Evolutionary conservation across 352 stramenopile genomes (phyloP).

Genomic region (Globisporangium heterothallicum): DNA sequence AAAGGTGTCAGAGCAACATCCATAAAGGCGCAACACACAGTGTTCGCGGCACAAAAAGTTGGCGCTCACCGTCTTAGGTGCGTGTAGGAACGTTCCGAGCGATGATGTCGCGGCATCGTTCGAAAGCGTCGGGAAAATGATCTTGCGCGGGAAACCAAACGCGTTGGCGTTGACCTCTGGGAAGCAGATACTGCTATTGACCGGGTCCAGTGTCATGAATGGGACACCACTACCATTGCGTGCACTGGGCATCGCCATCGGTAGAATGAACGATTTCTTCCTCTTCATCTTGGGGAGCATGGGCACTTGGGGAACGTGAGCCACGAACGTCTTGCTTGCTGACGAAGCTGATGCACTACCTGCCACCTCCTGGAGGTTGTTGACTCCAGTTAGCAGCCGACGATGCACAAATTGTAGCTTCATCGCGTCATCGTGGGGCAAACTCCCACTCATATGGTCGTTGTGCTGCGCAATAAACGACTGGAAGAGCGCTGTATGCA

Average conservation of each 20-base stretch:
- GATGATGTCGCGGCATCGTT: slow-evolving; percentile 25
- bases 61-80: slow-evolving; percentile 11
- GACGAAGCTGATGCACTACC: slow-evolving; percentile 1
- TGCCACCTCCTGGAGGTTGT: slow-evolving; percentile 8
- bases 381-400: slow-evolving; percentile 16
- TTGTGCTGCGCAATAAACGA: slow-evolving; percentile 33
- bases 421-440: slow-evolving; percentile 26
- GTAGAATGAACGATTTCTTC: slow-evolving; percentile 12
- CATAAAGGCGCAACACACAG: neutral
- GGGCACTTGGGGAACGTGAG: slow-evolving; percentile 19
- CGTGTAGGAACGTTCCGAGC: slow-evolving; percentile 22
- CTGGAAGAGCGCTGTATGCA: slow-evolving; percentile 31
- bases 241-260: neutral
- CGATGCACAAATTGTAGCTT: slow-evolving; percentile 37
- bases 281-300: neutral
- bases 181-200: slow-evolving; percentile 22
- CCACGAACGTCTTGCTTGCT: slow-evolving; percentile 37
- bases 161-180: slow-evolving; percentile 19
- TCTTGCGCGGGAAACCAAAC: slow-evolving; percentile 22
- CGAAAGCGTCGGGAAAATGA: slow-evolving; percentile 24
- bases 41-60: neutral
- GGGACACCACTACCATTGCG: neutral
- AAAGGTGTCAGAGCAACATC: neutral
- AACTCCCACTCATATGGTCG: slow-evolving; percentile 21
- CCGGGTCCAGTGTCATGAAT: slow-evolving; percentile 7